A percentile compares a stretch with the other conserved stretches of the same genome.
These are phyloP conservation scores for Acanthochlamys bracteata DNA, from an alignment of 106 monocot species.

Conservation along the genomic window DNA sequence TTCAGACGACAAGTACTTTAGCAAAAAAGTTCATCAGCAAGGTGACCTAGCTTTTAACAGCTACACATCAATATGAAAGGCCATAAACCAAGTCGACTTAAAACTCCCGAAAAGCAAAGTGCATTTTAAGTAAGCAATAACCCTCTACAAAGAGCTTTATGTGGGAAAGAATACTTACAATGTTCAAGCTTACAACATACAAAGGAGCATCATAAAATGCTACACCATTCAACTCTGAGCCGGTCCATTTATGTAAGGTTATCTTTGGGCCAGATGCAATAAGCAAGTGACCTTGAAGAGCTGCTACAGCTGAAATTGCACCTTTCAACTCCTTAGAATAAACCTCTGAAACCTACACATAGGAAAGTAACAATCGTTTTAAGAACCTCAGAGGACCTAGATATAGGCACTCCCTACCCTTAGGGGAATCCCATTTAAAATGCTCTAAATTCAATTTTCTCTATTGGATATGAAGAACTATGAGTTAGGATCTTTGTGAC, in stretches of 20 bases:
- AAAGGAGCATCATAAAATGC: constrained; percentile 98
- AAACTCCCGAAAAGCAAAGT: not conserved
- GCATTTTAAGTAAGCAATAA: not conserved
- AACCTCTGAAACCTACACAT: constrained; percentile 65
- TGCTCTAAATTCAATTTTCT: too few relatives aligned
- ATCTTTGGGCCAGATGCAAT: constrained; percentile 96
- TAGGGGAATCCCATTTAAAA: too few relatives aligned
- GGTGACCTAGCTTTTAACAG: too few relatives aligned
- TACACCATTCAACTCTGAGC: constrained; percentile 87
- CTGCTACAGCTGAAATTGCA: constrained; percentile 86
- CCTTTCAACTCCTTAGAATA: constrained; percentile 96
- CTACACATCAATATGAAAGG: too few relatives aligned
- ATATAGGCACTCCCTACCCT: too few relatives aligned
- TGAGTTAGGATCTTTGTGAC: too few relatives aligned
- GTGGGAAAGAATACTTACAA: constrained; percentile 32
- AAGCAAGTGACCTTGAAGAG: constrained; percentile 94
- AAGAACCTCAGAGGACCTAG: too few relatives aligned
- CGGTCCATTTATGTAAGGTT: constrained; percentile 88
- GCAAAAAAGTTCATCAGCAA: too few relatives aligned
- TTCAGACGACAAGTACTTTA: too few relatives aligned
- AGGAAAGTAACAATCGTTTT: too few relatives aligned
- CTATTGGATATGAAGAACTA: too few relatives aligned
- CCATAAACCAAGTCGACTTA: too few relatives aligned
- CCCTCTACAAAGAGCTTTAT: not conserved
- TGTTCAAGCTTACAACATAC: constrained; percentile 97